phyloP scores from a whole-genome alignment of 2,329 filamentous ascomycete species.

The Pseudopithomyces maydicus region DNA sequence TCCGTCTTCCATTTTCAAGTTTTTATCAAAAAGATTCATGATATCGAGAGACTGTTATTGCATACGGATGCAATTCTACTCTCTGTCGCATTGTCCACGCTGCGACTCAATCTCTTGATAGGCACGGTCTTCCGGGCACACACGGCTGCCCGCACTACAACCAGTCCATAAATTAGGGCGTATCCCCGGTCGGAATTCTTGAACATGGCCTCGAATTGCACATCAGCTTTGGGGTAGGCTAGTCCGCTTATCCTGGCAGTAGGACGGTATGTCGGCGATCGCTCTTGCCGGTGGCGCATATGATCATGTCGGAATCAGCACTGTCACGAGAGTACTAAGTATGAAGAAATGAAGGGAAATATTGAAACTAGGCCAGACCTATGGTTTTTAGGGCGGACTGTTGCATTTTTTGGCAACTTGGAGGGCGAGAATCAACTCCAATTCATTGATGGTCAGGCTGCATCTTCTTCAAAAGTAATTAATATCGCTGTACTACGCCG shows the following conservation, averaged over 20 bases:
- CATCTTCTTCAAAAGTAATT: too few relatives aligned
- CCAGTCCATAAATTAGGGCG: background rate
- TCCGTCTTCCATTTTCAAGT: too few relatives aligned
- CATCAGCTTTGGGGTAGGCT: constrained; percentile 7
- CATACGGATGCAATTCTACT: background rate
- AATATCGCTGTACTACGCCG: too few relatives aligned
- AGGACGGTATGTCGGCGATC: constrained; percentile 18
- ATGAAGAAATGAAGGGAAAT: background rate
- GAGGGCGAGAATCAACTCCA: too few relatives aligned
- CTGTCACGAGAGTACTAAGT: background rate
- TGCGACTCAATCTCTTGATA: background rate
- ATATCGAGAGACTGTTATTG: too few relatives aligned
- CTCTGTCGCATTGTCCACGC: background rate
- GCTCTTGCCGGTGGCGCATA: constrained; percentile 10
- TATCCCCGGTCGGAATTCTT: background rate
- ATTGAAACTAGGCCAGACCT: background rate
- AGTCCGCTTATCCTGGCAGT: background rate
- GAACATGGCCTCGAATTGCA: background rate
- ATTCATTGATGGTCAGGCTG: too few relatives aligned
- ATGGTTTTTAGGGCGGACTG: too few relatives aligned
- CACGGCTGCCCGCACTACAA: constrained; percentile 19
- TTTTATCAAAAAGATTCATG: too few relatives aligned
- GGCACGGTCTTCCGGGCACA: background rate
- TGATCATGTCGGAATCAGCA: constrained; percentile 2
- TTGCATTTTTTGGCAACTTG: too few relatives aligned